Percentiles rank a stretch among this genome's conserved stretches.
These are phyloP conservation scores for Thermothelomyces thermophilus DNA, from an alignment of 2,329 filamentous ascomycete genomes.

Conservation along the genomic window DNA sequence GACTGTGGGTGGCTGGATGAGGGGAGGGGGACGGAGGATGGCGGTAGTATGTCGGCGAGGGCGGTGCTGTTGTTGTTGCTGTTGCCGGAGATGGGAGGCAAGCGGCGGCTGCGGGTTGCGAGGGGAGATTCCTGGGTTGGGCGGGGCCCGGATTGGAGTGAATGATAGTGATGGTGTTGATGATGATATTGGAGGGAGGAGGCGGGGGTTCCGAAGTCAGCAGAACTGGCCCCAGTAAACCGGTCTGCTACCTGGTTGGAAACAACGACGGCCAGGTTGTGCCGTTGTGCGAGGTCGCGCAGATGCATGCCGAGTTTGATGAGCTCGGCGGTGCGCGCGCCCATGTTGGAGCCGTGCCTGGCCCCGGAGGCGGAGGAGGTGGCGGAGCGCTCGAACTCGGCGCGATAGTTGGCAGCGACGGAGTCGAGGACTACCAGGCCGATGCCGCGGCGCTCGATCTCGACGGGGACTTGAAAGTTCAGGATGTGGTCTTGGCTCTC, in stretches of 20 bases:
- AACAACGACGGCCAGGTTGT: constrained; percentile 79
- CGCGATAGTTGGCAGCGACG: constrained; percentile 90
- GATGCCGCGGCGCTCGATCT: constrained; percentile 66
- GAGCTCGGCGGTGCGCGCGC: constrained; percentile 68
- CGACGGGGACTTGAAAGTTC: constrained; percentile 83
- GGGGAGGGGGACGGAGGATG: constrained; percentile 30
- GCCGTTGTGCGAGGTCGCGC: constrained; percentile 64
- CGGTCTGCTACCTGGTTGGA: constrained; percentile 94
- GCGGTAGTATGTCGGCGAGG: constrained; percentile 32
- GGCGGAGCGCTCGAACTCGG: constrained; percentile 64
- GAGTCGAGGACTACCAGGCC: constrained; percentile 85
- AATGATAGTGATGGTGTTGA: neutral
- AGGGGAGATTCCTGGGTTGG: constrained; percentile 43
- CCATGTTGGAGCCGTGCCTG: constrained; percentile 53
- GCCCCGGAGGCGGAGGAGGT: constrained; percentile 11
- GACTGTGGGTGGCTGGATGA: constrained; percentile 29
- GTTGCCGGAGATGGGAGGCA: constrained; percentile 33
- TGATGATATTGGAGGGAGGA: constrained; percentile 13
- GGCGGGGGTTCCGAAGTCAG: constrained; percentile 5
- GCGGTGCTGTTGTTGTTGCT: constrained; percentile 34
- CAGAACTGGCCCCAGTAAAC: constrained; percentile 40
- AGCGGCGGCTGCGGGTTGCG: constrained; percentile 39
- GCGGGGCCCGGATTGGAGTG: neutral
- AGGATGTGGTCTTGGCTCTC: constrained; percentile 95
- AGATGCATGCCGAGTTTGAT: constrained; percentile 69